Evolutionary conservation across 805 yeast species (phyloP), one percentile per base, ranked within the genome.

Genomic region (Wilhelminamyces savonicus): DNA sequence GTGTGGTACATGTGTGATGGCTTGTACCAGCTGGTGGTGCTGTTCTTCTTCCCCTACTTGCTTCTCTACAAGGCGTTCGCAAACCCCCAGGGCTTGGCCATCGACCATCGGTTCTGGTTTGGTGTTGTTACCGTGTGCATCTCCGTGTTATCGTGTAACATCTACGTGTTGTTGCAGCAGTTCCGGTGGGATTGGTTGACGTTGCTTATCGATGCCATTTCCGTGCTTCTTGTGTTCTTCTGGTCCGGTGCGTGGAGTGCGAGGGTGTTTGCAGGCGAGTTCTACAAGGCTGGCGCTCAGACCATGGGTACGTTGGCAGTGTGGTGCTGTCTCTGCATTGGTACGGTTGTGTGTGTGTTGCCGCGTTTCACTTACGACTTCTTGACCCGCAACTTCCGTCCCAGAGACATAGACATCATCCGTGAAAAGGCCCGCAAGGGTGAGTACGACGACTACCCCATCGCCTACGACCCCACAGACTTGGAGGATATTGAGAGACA

Each of bases 221-320:
- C 86, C 10, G 65, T 67, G 30, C 49, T 78, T 37, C 41, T 82
- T 24, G 64, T 82, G 12, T 80, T 69, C 43, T 71, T 76, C 48
- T 83, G 94, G 94, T 74, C 84, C 4, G 88, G 90, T n/a, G 72
- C 77, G 14, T 83, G 88, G 80, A 71, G 86, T 18, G 55, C 75
- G 4, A 52, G 69, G 16, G 37, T 56, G 3, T 54, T 60, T 32
- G 68, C 83, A 7, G 66, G 62, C 8, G 82, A 76, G 44, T 78
- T 78, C 43, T 83, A 74, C 54, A 65, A 69, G 35, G 74, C 81
- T 15, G 92, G 82, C 3, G 52, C 74, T 2, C 74, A 77, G 43
- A 66, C 69, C 20, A 76, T 76, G 41, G 85, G 87, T 13, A 56
- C 78, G 5, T 59, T 69, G 20, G 48, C 71, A 4, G 78, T 76